Evolutionary conservation across 2,329 filamentous ascomycete species (phyloP).

Genomic region (Penicillium rolfsii): DNA sequence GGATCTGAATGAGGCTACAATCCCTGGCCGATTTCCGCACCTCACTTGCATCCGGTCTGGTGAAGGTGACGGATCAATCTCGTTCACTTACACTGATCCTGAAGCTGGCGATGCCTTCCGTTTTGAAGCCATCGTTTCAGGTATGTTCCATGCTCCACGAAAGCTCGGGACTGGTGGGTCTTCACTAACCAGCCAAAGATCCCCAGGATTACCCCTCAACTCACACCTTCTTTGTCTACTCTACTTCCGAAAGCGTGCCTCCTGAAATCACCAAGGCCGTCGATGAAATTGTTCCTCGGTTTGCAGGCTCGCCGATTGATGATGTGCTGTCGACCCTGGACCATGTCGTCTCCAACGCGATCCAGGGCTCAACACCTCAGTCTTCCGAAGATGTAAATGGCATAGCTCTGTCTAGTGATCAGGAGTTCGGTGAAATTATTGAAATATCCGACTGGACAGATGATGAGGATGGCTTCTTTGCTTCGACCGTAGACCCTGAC

Average conservation of each 20-base stretch:
- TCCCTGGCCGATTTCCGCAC: neutral
- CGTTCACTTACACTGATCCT: conserved; percentile 57
- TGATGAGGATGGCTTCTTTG: conserved; percentile 21
- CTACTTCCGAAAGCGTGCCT: conserved; percentile 44
- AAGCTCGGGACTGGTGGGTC: neutral
- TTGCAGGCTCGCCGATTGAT: conserved; percentile 48
- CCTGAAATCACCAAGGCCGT: conserved; percentile 43
- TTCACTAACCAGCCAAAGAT: conserved; percentile 46
- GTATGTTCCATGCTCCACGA: conserved; percentile 32
- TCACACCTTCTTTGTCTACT: conserved; percentile 56
- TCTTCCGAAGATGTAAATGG: conserved; percentile 23
- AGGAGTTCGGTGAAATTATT: conserved; percentile 26
- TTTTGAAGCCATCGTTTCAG: conserved; percentile 45
- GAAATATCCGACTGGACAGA: conserved; percentile 42
- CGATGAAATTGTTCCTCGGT: conserved; percentile 43
- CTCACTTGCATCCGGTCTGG: conserved; percentile 63
- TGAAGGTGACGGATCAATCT: conserved; percentile 72
- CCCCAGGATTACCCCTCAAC: conserved; percentile 62
- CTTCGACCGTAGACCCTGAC: neutral
- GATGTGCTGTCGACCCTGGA: conserved; percentile 56
- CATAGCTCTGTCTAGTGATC: conserved; percentile 9
- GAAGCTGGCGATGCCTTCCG: conserved; percentile 34
- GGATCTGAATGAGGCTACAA: neutral
- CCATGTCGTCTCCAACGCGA: conserved; percentile 37
- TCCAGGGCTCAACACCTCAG: conserved; percentile 10